These are phyloP conservation scores for Pseudozyma thailandica DNA, from an alignment of 1,284 basidiomycete genomes.

Conservation along the genomic window DNA sequence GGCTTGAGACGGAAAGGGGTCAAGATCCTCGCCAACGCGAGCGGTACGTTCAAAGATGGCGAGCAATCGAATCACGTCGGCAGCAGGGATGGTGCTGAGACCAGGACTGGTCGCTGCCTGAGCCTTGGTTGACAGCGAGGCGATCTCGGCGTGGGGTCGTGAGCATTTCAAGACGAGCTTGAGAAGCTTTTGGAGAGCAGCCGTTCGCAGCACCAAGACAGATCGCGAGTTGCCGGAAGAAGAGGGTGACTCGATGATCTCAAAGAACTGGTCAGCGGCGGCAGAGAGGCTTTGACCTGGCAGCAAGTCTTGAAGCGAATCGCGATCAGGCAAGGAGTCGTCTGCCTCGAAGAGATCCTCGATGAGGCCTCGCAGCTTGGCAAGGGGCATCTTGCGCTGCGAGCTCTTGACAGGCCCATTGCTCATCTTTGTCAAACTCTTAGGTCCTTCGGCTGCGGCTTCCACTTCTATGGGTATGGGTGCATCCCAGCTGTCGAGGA, in stretches of 20 bases:
- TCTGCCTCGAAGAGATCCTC: slow-evolving; percentile 91
- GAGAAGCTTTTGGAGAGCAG: slow-evolving; percentile 47
- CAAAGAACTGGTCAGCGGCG: slow-evolving; percentile 72
- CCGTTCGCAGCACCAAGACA: slow-evolving; percentile 31
- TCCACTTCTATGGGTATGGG: slow-evolving; percentile 4
- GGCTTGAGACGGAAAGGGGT: slow-evolving; percentile 45
- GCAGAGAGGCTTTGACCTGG: slow-evolving; percentile 75
- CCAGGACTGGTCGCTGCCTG: slow-evolving; percentile 12
- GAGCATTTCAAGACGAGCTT: slow-evolving; percentile 43
- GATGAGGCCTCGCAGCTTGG: slow-evolving; percentile 78
- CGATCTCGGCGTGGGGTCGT: slow-evolving; percentile 23
- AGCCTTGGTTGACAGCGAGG: slow-evolving; percentile 15
- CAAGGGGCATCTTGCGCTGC: slow-evolving; percentile 71
- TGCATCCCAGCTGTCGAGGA: slow-evolving; percentile 25
- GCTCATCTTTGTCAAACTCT: slow-evolving; percentile 39
- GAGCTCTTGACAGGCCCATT: slow-evolving; percentile 46
- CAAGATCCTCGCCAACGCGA: slow-evolving; percentile 32
- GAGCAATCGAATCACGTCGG: slow-evolving; percentile 41
- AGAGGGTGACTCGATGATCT: slow-evolving; percentile 35
- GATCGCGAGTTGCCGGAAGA: slow-evolving; percentile 14
- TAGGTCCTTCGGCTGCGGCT: slow-evolving; percentile 8
- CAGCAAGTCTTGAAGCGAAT: slow-evolving; percentile 72
- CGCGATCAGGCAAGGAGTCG: slow-evolving; percentile 78
- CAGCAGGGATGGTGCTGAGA: slow-evolving; percentile 26
- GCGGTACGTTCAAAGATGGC: slow-evolving; percentile 50